A percentile compares a stretch with the other conserved stretches of the same genome.
Conservation (phyloP, 2,329 filamentous ascomycete genomes). For the Amauroascus niger region DNA sequence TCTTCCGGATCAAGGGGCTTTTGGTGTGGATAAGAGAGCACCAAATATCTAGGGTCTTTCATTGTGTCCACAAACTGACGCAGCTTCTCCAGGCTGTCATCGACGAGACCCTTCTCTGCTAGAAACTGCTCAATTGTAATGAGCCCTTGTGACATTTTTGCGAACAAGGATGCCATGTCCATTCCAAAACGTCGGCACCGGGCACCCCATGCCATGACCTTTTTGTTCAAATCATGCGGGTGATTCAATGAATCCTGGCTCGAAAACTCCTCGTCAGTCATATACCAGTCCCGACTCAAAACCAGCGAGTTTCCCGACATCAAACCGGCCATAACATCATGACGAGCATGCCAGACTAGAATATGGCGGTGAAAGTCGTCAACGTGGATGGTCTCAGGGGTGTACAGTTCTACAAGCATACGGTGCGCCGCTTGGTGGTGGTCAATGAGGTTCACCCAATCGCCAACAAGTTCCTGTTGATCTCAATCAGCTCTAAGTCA, state of each 20-base stretch:
- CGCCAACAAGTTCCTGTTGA: constrained; percentile 76
- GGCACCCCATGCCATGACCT: constrained; percentile 57
- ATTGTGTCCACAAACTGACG: constrained; percentile 52
- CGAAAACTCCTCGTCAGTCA: constrained; percentile 54
- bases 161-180: constrained; percentile 71
- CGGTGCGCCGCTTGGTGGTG: constrained; percentile 84
- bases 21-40: constrained; percentile 53
- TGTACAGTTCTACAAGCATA: constrained; percentile 68
- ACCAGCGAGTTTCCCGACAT: constrained; percentile 69
- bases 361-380: constrained; percentile 62
- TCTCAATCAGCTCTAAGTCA: constrained; percentile 13
- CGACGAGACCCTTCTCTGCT: constrained; percentile 49
- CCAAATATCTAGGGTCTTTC: constrained; percentile 51
- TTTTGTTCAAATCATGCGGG: constrained; percentile 55
- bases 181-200: constrained; percentile 62
- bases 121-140: constrained; percentile 57
- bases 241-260: constrained; percentile 48
- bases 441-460: constrained; percentile 87
- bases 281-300: constrained; percentile 70
- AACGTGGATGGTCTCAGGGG: constrained; percentile 62
- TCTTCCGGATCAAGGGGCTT: constrained; percentile 49
- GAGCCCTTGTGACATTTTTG: constrained; percentile 54
- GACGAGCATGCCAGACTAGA: constrained; percentile 80
- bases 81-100: constrained; percentile 34
- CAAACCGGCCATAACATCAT: constrained; percentile 75